Evolutionary conservation across 768 basidiomycete species (phyloP).

Genomic region (Tubosaeta sp.): DNA sequence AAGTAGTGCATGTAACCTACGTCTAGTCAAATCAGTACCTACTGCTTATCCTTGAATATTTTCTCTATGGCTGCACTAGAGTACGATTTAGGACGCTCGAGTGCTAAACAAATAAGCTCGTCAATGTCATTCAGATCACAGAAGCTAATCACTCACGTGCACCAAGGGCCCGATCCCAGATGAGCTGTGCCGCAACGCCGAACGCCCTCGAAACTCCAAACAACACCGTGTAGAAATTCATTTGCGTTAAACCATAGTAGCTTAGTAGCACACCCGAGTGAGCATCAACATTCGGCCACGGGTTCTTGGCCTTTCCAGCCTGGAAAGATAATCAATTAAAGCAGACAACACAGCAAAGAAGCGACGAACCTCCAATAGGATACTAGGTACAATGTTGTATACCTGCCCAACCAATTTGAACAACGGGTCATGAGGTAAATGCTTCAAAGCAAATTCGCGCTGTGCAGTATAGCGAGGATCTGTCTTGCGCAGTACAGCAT

Average conservation of each 20-base stretch:
- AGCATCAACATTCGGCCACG: constrained; percentile 96
- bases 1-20: background rate
- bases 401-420: constrained; percentile 94
- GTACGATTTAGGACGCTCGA: constrained; percentile 91
- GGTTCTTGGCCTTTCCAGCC: constrained; percentile 92
- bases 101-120: constrained; percentile 39
- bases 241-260: constrained; percentile 82
- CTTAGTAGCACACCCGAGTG: constrained; percentile 90
- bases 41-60: constrained; percentile 54
- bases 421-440: constrained; percentile 80
- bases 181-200: constrained; percentile 83
- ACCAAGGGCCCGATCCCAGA: constrained; percentile 92
- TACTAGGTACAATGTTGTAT: constrained; percentile 82
- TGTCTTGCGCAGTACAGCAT: constrained; percentile 83
- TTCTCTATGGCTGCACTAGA: constrained; percentile 76
- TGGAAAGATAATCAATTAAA: constrained; percentile 21
- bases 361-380: constrained; percentile 69
- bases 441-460: constrained; percentile 83
- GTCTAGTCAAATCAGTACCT: background rate
- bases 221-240: constrained; percentile 96
- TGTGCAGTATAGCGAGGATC: constrained; percentile 92
- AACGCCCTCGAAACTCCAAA: constrained; percentile 97
- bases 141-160: constrained; percentile 58
- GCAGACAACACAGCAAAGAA: background rate
- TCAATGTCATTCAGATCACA: background rate